Evolutionary conservation across 345 rosid species (phyloP), one percentile per base, ranked within the genome.

Genomic region (Arabis alpina): DNA sequence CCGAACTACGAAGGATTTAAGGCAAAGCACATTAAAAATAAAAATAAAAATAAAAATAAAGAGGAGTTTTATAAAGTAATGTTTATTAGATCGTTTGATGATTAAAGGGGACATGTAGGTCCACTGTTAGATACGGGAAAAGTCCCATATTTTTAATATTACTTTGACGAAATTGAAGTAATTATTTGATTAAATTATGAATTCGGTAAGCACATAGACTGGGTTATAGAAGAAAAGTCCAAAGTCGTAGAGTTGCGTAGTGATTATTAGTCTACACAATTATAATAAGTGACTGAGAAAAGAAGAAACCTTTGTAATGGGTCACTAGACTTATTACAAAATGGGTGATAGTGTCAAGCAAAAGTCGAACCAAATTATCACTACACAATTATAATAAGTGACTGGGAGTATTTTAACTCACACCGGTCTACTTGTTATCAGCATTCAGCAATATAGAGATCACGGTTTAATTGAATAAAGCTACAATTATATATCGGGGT

Each of bases 91-190:
- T 61, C 43, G 51, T 50, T 54, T 10, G 48, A 25, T 58, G 48
- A 24, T 11, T 6, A 53, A 34, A 24, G 57, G 76, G 57, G 32
- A 72, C 70, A 63, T 62, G 49, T 54, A 40, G 76, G 76, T 24
- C 76, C 50, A 16, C 2, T 37, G 32, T 63, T 63, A 72, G 70
- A 72, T 63, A 62, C 59, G 37, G 36, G 37, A 49, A 10, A 10
- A 44, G 32, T 32, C 15, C 58, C 19, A 34, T 44, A 34, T 36
- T 32, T 56, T 19, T 19, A 19, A 2, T 43, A 12, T 45, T 23
- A 6, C 9, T 45, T 70, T 39, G 59, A 59, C 34, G n/a, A 50
- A 39, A 40, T 39, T 8, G 11, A 27, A 11, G 23, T 58, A 44
- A 56, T 19, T 44, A 19, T 30, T 32, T 19, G 19, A 41, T 15